Base-by-base conservation (phyloP, 2,329 filamentous ascomycete species). In the Shiraia sp. region DNA sequence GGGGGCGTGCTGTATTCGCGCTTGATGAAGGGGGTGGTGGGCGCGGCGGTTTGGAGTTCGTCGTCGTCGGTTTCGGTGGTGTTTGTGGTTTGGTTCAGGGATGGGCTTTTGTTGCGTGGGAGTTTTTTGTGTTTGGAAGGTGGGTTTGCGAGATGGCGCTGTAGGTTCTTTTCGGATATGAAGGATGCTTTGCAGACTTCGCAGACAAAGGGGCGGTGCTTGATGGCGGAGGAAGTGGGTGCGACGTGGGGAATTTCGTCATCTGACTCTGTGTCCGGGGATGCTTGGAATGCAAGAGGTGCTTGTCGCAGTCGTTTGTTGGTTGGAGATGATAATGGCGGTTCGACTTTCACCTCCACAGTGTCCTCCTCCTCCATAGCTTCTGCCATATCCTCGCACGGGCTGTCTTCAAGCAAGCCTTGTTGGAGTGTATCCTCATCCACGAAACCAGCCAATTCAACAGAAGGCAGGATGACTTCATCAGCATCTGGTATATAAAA, bases 391-490 rank as follows among this genome's bases (percentile, higher is more conserved):
- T 47, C 36, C 28, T 37, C 23, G 15, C 17, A 26, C 12, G 45
- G 45, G 14, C 45, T 32, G 26, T 42, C 46, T 25, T 50, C 46
- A 4, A 41, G 42, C 22, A 47, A 17, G 29, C 32, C 43, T 37
- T 41, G 40, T 25, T 53, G 53, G 13, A 55, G 40, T 10, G 43
- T 36, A 10, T 53, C 51, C 36, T 55, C 50, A 8, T 57, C 39
- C 13, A 48, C 37, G 7, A 53, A 39, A 6, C 41, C 47, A 7
- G 42, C 32, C 23, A 33, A 39, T 36, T 64, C 61, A 16, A 64
- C 56, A 1, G 59, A 63, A 1, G 56, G 57, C 13, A 63, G 30
- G 19, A 61, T 39, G 9, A 55, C 43, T 13, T 61, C 55, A 26
- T 55, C 49, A 9, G 45, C 31, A 13, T 26, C 26, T 31, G 37